These are phyloP conservation scores for Petunia axillaris DNA, from an alignment of 257 asterid species.

Conservation along the genomic window DNA sequence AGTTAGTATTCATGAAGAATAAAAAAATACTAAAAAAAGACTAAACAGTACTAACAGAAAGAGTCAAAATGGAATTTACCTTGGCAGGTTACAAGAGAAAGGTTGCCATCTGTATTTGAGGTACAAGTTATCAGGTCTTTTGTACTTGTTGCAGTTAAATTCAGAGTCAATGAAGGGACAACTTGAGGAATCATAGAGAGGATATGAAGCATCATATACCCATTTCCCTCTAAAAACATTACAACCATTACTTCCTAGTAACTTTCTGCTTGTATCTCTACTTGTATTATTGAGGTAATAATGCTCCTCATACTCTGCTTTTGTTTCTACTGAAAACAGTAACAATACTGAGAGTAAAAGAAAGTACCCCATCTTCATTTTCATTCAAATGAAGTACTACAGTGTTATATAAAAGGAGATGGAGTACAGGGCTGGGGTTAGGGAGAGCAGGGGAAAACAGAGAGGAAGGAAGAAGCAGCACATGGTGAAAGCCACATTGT, in stretches of 20 bases:
- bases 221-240: slow-evolving; percentile 75
- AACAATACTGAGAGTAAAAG: slow-evolving; percentile 42
- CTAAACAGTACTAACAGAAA: too few species aligned
- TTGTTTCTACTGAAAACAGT: slow-evolving; percentile 38
- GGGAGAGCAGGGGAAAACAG: not conserved
- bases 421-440: slow-evolving; percentile 2
- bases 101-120: slow-evolving; percentile 97
- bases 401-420: slow-evolving; percentile 18
- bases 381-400: slow-evolving; percentile 17
- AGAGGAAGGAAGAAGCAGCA: not conserved
- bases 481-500: slow-evolving; percentile 2
- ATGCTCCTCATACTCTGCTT: slow-evolving; percentile 39
- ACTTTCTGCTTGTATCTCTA: slow-evolving; percentile 36
- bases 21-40: not conserved
- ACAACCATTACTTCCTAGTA: slow-evolving; percentile 44
- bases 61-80: slow-evolving; percentile 40
- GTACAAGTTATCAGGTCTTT: slow-evolving; percentile 70
- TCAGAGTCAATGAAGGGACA: slow-evolving; percentile 90
- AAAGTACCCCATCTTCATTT: slow-evolving; percentile 43
- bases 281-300: slow-evolving; percentile 29
- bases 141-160: slow-evolving; percentile 78
- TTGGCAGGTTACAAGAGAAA: slow-evolving; percentile 70
- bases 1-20: too few species aligned
- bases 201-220: slow-evolving; percentile 83
- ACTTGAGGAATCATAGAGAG: slow-evolving; percentile 70